phyloP scores from a whole-genome alignment of 371 early-diverging fungal genomes.

The Haplosporangium sp. region DNA sequence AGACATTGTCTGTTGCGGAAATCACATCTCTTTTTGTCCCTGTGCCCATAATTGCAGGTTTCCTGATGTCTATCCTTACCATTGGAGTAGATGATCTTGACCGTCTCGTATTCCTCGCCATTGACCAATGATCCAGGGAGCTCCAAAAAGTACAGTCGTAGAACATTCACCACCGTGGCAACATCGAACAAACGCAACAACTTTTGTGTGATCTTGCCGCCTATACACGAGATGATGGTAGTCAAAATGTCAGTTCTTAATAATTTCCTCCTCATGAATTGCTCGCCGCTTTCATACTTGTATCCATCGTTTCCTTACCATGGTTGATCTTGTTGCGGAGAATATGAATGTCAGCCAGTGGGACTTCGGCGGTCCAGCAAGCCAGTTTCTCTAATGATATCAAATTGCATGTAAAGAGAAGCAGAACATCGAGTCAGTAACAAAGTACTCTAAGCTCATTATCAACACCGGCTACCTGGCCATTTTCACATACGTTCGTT shows the following conservation, averaged over 20 bases:
- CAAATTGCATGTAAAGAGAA: no score
- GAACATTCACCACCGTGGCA: conserved; percentile 68
- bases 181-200: conserved; percentile 67
- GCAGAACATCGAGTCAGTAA: no score
- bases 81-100: conserved; percentile 71
- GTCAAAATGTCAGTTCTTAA: no score
- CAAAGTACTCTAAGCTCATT: no score
- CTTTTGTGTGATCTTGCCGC: conserved; percentile 61
- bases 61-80: conserved; percentile 52
- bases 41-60: no score
- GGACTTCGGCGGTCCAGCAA: conserved; percentile 72
- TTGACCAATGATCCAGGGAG: conserved; percentile 77
- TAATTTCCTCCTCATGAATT: no score
- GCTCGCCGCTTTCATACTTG: no score
- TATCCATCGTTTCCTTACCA: conserved; percentile 29
- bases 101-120: conserved; percentile 78
- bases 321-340: conserved; percentile 72
- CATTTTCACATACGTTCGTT: conserved; percentile 41
- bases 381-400: conserved; percentile 43
- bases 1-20: neutral
- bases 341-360: conserved; percentile 71
- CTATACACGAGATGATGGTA: conserved; percentile 18
- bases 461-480: no score
- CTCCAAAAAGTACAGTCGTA: conserved; percentile 77
- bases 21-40: no score